Base-by-base conservation (phyloP, 495 filamentous ascomycete species). In the Penicillium manginii region DNA sequence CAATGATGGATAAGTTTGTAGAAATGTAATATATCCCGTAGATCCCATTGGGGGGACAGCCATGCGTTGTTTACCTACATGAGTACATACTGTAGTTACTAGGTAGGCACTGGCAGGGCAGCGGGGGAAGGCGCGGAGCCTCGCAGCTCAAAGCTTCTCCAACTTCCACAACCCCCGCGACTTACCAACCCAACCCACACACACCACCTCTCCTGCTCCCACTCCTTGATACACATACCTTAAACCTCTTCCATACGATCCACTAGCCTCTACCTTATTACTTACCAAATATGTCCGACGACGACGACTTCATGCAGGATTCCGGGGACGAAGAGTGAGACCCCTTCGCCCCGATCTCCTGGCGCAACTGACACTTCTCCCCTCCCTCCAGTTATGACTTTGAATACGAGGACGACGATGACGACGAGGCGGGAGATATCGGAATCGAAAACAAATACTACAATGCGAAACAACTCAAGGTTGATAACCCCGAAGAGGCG, bases 401-500 rank as follows among this genome's bases (percentile, higher is more conserved):
- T 69, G 94, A 98, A 60, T 97, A 97, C 74, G 90, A 93, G 68
- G 91, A 93, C 63, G 88, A 90, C 58, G 93, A 96, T 59, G 94
- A 93, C 17, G 91, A 96, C 45, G 88, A 96, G 46, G 84, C 81
- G 37, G 91, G 88, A 19, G 90, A 97, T 72, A 88, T 97, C 63
- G 93, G 93, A 56, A 93, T 98, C 68, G 96, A 98, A 73, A 98
- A 98, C 79, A 96, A 97, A 78, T 98, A 98, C 78, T 98, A 98
- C 82, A 98, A 96, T 78, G 94, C 94, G 23, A 98, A 98, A 78
- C 92, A 97, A 74, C 88, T 96, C 75, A 98, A 98, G 78, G 82
- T 80, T 9, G 86, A 85, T 54, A 90, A 89, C 59, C 91, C 96
- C 2, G 88, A 96, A 64, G 92, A 90, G 54, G 94, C 94, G 1